Evolutionary conservation across 345 rosid genomes (phyloP).

Genomic region (Brassica juncea): DNA sequence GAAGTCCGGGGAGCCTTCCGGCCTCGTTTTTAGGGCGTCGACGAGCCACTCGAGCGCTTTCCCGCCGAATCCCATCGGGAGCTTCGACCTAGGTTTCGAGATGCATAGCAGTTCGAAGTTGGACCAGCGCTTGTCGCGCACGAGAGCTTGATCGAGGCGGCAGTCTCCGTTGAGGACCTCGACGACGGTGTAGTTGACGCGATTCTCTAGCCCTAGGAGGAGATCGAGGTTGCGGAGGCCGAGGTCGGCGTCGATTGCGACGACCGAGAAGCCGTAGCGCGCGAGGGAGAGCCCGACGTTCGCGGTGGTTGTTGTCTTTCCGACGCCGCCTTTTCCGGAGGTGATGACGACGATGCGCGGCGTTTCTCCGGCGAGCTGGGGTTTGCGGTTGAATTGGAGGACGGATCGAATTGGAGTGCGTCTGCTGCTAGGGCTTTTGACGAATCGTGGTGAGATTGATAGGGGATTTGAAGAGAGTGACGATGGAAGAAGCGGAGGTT

Average conservation of each 20-base stretch:
- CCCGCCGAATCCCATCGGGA: constrained; percentile 90
- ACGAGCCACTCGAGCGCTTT: constrained; percentile 92
- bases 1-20: constrained; percentile 81
- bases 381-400: constrained; percentile 92
- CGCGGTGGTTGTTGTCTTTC: constrained; percentile 96
- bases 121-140: constrained; percentile 93
- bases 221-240: constrained; percentile 97
- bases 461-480: constrained; percentile 11
- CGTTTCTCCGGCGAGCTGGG: constrained; percentile 86
- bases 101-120: constrained; percentile 91
- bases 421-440: constrained; percentile 20
- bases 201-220: constrained; percentile 87
- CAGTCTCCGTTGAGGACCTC: constrained; percentile 94
- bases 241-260: constrained; percentile 88
- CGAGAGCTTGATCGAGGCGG: constrained; percentile 93
- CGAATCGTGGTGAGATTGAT: constrained; percentile 18
- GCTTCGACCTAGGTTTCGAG: constrained; percentile 90
- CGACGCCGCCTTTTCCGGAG: constrained; percentile 98
- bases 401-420: constrained; percentile 50
- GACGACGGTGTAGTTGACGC: constrained; percentile 87
- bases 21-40: constrained; percentile 66
- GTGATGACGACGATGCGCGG: constrained; percentile 97
- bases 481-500: constrained; percentile 38
- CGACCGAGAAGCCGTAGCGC: constrained; percentile 90
- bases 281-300: constrained; percentile 97